A percentile compares a stretch with the other conserved stretches of the same genome.
Evolutionary conservation across 192 early-diverging fungal species (phyloP).

Genomic region (Bifiguratus adelaidae): DNA sequence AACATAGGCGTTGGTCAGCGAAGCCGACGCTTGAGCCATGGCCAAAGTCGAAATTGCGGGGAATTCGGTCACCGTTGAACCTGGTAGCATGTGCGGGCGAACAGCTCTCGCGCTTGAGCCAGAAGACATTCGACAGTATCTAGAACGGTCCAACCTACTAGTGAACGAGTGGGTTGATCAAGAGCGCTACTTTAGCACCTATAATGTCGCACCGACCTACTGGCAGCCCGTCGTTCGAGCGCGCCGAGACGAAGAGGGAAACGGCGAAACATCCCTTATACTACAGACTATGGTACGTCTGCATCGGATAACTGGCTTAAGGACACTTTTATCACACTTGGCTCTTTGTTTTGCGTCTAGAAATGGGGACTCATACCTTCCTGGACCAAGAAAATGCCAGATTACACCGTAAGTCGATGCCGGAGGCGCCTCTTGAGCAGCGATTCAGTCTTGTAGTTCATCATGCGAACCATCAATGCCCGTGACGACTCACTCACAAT

Average conservation of each 20-base stretch:
- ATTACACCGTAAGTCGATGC: constrained; percentile 10
- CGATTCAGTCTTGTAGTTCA: neutral
- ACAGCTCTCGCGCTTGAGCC: constrained; percentile 5
- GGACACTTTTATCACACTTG: neutral
- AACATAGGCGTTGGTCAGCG: constrained; percentile 27
- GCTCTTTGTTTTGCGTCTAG: constrained; percentile 5
- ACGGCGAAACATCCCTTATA: too few relatives aligned
- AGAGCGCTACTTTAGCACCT: constrained; percentile 11
- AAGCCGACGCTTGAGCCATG: too few relatives aligned
- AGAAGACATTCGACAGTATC: neutral
- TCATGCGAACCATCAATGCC: constrained; percentile 35
- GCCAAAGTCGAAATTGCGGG: too few relatives aligned
- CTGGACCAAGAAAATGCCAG: constrained; percentile 22
- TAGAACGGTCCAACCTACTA: neutral
- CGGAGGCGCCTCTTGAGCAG: neutral
- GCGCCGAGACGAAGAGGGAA: constrained; percentile 6
- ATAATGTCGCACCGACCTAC: constrained; percentile 35
- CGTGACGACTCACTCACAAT: constrained; percentile 35
- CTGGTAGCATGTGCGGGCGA: constrained; percentile 16
- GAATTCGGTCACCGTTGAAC: too few relatives aligned
- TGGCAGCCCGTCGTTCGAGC: constrained; percentile 27
- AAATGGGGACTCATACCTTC: constrained; percentile 43
- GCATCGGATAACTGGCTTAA: neutral
- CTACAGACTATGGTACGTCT: constrained; percentile 31
- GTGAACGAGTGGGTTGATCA: neutral